phyloP scores from a whole-genome alignment of 2,329 filamentous ascomycete genomes.

The Neurospora sp. region DNA sequence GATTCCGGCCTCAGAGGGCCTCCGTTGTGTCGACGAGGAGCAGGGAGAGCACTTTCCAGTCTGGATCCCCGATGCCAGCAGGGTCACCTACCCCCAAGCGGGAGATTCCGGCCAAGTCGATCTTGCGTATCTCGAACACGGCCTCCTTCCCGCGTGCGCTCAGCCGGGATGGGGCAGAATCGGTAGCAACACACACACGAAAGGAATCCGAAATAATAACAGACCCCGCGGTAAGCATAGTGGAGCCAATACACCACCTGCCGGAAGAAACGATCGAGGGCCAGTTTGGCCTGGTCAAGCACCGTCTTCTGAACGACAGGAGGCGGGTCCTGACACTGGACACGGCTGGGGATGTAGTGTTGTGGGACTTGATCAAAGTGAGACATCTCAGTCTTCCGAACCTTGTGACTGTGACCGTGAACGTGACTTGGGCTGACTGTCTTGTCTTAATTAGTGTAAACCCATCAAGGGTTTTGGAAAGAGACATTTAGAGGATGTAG shows the following conservation, averaged over 20 bases:
- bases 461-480: conserved; percentile 91
- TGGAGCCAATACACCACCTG: conserved; percentile 56
- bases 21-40: conserved; percentile 32
- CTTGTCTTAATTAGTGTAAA: conserved; percentile 50
- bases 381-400: conserved; percentile 13
- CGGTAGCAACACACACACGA: conserved; percentile 34
- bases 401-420: neutral
- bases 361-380: conserved; percentile 90
- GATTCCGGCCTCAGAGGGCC: conserved; percentile 38
- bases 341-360: conserved; percentile 84
- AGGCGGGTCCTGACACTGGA: conserved; percentile 84
- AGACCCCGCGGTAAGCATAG: conserved; percentile 35
- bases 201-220: conserved; percentile 50
- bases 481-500: conserved; percentile 85
- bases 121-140: conserved; percentile 77
- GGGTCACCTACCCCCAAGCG: conserved; percentile 36
- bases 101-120: conserved; percentile 66
- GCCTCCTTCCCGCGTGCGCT: conserved; percentile 59
- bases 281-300: conserved; percentile 90
- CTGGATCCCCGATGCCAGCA: conserved; percentile 21
- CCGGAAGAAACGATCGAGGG: conserved; percentile 83
- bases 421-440: neutral
- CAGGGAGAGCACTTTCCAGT: conserved; percentile 11
- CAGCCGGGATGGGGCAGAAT: conserved; percentile 39
- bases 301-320: conserved; percentile 83